Conservation (phyloP, 2,329 filamentous ascomycete species). For the Xylariales sp. region DNA sequence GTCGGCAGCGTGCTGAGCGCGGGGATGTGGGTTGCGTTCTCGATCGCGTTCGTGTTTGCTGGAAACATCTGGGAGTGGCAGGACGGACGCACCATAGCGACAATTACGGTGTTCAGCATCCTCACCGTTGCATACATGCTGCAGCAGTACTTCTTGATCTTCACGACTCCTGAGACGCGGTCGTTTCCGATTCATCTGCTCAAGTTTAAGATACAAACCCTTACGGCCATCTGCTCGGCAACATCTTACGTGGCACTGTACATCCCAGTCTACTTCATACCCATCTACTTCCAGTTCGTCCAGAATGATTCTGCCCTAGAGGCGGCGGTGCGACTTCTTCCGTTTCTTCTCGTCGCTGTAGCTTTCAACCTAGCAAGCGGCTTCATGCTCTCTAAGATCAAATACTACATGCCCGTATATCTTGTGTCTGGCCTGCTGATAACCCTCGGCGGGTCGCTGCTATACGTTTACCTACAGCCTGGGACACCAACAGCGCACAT, state of each 20-base stretch:
- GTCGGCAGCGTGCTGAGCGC: slow-evolving; percentile 37
- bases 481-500: slow-evolving; percentile 16
- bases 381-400: slow-evolving; percentile 13
- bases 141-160: slow-evolving; percentile 38
- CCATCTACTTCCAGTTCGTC: too few relatives aligned
- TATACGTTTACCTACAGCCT: slow-evolving; percentile 13
- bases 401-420: slow-evolving; percentile 33
- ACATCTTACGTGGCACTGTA: slow-evolving; percentile 36
- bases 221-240: slow-evolving; percentile 36
- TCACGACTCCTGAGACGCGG: slow-evolving; percentile 29
- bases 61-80: slow-evolving; percentile 45
- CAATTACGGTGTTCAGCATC: slow-evolving; percentile 38
- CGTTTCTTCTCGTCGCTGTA: slow-evolving; percentile 30
- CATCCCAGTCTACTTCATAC: slow-evolving; percentile 51
- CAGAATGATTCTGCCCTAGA: slow-evolving; percentile 31
- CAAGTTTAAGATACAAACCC: not conserved
- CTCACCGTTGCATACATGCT: slow-evolving; percentile 36
- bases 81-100: slow-evolving; percentile 35
- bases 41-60: slow-evolving; percentile 48
- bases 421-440: slow-evolving; percentile 28
- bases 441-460: slow-evolving; percentile 27
- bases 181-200: slow-evolving; percentile 40
- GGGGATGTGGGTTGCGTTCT: slow-evolving; percentile 32
- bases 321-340: slow-evolving; percentile 35
- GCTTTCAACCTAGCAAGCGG: slow-evolving; percentile 25